Base-by-base conservation (phyloP, 1,284 basidiomycete species). In the Ceratobasidium papillatum region DNA sequence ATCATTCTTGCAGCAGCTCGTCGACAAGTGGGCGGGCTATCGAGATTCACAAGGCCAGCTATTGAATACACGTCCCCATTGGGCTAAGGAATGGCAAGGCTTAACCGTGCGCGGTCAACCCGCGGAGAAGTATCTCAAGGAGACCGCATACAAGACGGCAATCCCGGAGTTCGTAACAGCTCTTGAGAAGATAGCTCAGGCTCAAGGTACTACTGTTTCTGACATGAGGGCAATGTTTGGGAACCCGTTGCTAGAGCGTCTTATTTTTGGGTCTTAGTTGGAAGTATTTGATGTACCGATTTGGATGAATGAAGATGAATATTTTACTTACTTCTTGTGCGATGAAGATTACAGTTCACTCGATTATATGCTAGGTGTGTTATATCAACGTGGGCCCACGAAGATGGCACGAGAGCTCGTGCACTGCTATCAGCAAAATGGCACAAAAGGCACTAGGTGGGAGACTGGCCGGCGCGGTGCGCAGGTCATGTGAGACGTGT, bases 81-180 rank as follows among this genome's bases (percentile, higher is more conserved):
- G 76, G 76, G 75, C 75, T 1, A 77, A 77, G 66, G 58, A 77
- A 47, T 77, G 75, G 75, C 41, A 49, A 32, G 76, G 71, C 12
- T 47, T 77, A 11, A 56, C 59, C 3, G 72, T 77, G n/a, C 63
- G 58, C 22, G 75, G 75, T 1, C 49, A 75, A 49, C 72, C 75
- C 3, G 72, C 76, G 19, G 36, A 76, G 22, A 45, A 51, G 2
- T 74, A 77, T 36, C 41, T 77, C 2, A 74, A 74, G 30, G 66
- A 76, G 27, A 58, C 43, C n/a, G 76, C 76, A 62, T 76, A 76
- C 52, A 75, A 71, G 52, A 65, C 72, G 4, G 65, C 76, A 8
- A 75, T 76, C 41, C 59, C 65, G 2, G 74, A 76, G 66, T 76
- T 76, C 43, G 25, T 49, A 19, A 61, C 41, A 3, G 41, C 58